Percentiles rank a stretch among this genome's conserved stretches.
Evolutionary conservation across 129 eudicot species (phyloP).

Genomic region (Logfia minima): DNA sequence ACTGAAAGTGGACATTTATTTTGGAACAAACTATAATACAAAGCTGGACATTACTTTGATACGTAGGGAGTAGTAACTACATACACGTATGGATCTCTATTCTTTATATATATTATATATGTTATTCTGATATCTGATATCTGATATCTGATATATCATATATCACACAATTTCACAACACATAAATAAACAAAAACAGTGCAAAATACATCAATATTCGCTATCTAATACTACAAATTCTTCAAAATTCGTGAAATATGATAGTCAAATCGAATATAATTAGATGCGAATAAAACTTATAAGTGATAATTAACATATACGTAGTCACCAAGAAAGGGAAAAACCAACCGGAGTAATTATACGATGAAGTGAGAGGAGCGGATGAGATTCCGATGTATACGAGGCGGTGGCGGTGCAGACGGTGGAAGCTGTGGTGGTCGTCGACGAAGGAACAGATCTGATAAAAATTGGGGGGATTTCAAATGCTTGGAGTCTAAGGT

Average conservation of each 20-base stretch:
- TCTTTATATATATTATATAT: background rate
- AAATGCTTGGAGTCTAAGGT: conserved; percentile 25
- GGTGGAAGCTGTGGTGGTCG: conserved; percentile 23
- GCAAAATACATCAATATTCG: conserved; percentile 18
- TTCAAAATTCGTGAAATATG: background rate
- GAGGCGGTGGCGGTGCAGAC: background rate
- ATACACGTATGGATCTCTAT: conserved; percentile 5
- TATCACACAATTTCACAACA: conserved; percentile 4
- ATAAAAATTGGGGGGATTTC: conserved; percentile 20
- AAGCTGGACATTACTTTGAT: too few species aligned
- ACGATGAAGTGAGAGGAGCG: background rate
- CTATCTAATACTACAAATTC: conserved; percentile 17
- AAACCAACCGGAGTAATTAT: conserved; percentile 26
- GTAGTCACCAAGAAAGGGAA: background rate
- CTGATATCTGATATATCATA: background rate
- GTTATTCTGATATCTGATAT: background rate
- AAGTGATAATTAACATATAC: conserved; percentile 14
- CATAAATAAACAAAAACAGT: background rate
- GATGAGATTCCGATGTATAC: conserved; percentile 4
- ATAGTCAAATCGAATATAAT: too few species aligned
- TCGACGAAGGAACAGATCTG: conserved; percentile 36
- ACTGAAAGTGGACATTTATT: too few species aligned
- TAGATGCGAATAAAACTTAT: background rate
- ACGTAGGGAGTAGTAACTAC: too few species aligned
- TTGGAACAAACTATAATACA: too few species aligned